Evolutionary conservation across 2,329 filamentous ascomycete genomes (phyloP).

Genomic region (Aureobasidium leucospermi): DNA sequence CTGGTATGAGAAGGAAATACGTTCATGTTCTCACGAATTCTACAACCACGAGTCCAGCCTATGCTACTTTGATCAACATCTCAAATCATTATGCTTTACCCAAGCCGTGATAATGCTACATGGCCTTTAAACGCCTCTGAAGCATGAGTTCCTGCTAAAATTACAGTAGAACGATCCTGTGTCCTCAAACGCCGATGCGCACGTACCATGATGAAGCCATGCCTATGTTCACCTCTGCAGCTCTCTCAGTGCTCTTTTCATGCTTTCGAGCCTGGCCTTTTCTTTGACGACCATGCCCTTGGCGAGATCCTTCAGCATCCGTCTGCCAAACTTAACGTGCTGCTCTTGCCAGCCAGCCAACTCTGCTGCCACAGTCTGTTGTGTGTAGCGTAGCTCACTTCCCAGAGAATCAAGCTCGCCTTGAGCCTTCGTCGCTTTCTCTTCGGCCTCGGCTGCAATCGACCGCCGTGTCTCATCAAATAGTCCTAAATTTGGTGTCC

Average conservation of each 20-base stretch:
- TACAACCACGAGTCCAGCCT: background rate
- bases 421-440: conserved; percentile 64
- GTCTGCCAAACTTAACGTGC: conserved; percentile 68
- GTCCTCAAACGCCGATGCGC: background rate
- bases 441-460: conserved; percentile 75
- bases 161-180: background rate
- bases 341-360: conserved; percentile 90
- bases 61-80: background rate
- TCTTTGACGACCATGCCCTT: conserved; percentile 73
- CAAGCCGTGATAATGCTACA: conserved; percentile 7
- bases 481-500: conserved; percentile 58
- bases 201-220: background rate
- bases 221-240: conserved; percentile 19
- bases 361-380: conserved; percentile 86
- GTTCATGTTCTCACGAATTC: background rate
- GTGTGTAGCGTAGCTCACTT: conserved; percentile 79
- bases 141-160: background rate
- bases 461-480: conserved; percentile 82
- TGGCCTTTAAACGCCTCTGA: background rate
- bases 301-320: conserved; percentile 69
- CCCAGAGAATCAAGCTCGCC: conserved; percentile 67
- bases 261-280: conserved; percentile 67
- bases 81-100: background rate
- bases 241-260: conserved; percentile 69
- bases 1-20: background rate